Percentiles rank a stretch among this genome's conserved stretches.
Evolutionary conservation across 345 rosid genomes (phyloP).

Genomic region (Camelina neglecta): DNA sequence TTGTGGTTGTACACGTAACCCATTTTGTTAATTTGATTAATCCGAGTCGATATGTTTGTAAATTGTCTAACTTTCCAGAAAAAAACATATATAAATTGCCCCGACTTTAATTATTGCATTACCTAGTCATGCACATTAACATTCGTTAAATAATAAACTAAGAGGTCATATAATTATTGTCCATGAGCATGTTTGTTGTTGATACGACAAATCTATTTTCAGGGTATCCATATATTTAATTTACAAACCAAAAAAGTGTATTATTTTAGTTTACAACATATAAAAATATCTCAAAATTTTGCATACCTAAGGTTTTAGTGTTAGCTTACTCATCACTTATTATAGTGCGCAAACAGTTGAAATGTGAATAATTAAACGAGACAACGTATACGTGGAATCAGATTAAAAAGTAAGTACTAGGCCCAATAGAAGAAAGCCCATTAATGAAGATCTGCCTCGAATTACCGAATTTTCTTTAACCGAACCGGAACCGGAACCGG

Average conservation of each 20-base stretch:
- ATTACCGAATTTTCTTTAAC: not conserved
- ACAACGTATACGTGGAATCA: not conserved
- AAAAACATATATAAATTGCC: constrained; percentile 1
- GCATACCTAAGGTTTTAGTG: not conserved
- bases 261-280: not conserved
- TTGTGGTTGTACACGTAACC: not conserved
- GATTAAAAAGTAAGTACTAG: not conserved
- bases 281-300: not conserved
- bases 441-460: too few species aligned
- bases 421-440: not conserved
- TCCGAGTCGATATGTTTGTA: constrained; percentile 15
- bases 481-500: constrained; percentile 7
- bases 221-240: not conserved
- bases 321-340: not conserved
- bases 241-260: constrained; percentile 7
- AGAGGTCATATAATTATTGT: constrained; percentile 33
- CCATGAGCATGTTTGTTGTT: constrained; percentile 34
- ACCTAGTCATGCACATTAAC: constrained; percentile 44
- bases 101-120: constrained; percentile 30
- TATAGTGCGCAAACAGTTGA: not conserved
- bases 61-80: too few species aligned
- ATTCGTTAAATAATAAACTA: constrained; percentile 19
- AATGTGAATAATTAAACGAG: not conserved
- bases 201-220: constrained; percentile 32
- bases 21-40: constrained; percentile 14